Percentiles rank a stretch among this genome's conserved stretches.
phyloP scores from a whole-genome alignment of 2,329 filamentous ascomycete genomes.

The Phialemoniopsis sp. region DNA sequence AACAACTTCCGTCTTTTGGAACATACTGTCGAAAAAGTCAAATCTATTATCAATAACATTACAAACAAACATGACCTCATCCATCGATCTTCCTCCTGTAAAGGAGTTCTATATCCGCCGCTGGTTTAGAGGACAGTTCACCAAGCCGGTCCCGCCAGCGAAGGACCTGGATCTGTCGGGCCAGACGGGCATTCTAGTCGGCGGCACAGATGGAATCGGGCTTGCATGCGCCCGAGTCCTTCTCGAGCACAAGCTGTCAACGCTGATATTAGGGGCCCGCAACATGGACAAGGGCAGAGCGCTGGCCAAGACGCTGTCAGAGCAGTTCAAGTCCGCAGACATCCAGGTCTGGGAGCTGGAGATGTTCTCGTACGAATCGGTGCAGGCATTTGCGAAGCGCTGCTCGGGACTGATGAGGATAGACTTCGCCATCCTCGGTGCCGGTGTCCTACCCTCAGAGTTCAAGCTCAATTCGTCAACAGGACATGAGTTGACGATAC shows the following conservation, averaged over 20 bases:
- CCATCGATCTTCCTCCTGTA: background rate
- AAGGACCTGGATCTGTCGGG: conserved; percentile 1
- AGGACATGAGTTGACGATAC: background rate
- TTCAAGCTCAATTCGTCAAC: conserved; percentile 1
- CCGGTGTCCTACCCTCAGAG: conserved; percentile 3
- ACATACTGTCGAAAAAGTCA: too few relatives aligned
- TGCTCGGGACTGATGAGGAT: conserved; percentile 3
- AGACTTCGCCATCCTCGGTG: conserved; percentile 6
- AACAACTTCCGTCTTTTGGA: too few relatives aligned
- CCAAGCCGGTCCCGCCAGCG: background rate
- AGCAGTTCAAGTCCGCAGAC: background rate
- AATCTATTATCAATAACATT: too few relatives aligned
- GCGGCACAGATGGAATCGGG: conserved; percentile 1
- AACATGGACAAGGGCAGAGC: background rate
- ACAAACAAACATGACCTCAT: background rate
- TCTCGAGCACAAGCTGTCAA: background rate
- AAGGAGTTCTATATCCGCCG: conserved; percentile 1
- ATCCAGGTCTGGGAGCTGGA: conserved; percentile 1
- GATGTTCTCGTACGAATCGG: conserved; percentile 1
- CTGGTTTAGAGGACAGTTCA: conserved; percentile 1
- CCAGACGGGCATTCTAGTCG: conserved; percentile 1
- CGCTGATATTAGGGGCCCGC: background rate
- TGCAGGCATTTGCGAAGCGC: background rate
- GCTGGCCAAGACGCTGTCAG: background rate
- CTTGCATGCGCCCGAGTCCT: conserved; percentile 1